Evolutionary conservation across 2,329 filamentous ascomycete genomes (phyloP), one percentile per base, ranked within the genome.

Genomic region (Pseudocercospora vitis): DNA sequence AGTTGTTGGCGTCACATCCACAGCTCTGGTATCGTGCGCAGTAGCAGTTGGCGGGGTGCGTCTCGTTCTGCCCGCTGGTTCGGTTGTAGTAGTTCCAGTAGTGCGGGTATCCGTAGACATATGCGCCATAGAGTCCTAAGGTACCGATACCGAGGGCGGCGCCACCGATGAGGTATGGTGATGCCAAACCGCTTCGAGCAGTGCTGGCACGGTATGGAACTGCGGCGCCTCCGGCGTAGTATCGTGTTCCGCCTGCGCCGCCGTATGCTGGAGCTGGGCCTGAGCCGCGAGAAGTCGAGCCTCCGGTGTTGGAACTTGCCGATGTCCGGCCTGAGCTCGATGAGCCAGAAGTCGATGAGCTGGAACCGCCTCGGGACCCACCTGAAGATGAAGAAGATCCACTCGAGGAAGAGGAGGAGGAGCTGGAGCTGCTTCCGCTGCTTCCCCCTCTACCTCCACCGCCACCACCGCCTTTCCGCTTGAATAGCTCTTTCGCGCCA

Each of bases 111-210:
- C 74, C 68, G 65, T 86, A 85, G 2, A 81, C 73, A 68, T 86
- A 86, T 1, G 81, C 81, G 58, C 81, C 80, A 63, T 81, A 81
- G 7, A 84, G 73, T 83, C 85, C 89, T 31, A 82, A 55, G 16
- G 31, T 18, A 7, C 46, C 46, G 69, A 86, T 79, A 18, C 75
- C 70, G 7, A 49, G 50, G 16, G 76, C 71, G 6, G 61, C 64
- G 3, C 74, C 77, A 3, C 78, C 65, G 2, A 86, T 71, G 18
- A 83, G 68, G 44, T 83, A 69, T 12, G 82, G 76, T 0, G 74
- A 71, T 23, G 82, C 68, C 0, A 42, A 29, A 31, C 87, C 78
- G 3, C 79, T 77, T 3, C 76, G 69, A 0, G 76, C 78, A 1
- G 77, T 33, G 19, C 65, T 58, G 0, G 32, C n/a, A 5, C 85